Percentiles rank a stretch among this genome's conserved stretches.
These are phyloP conservation scores for Colletotrichum incanum DNA, from an alignment of 2,329 filamentous ascomycete species.

Conservation along the genomic window DNA sequence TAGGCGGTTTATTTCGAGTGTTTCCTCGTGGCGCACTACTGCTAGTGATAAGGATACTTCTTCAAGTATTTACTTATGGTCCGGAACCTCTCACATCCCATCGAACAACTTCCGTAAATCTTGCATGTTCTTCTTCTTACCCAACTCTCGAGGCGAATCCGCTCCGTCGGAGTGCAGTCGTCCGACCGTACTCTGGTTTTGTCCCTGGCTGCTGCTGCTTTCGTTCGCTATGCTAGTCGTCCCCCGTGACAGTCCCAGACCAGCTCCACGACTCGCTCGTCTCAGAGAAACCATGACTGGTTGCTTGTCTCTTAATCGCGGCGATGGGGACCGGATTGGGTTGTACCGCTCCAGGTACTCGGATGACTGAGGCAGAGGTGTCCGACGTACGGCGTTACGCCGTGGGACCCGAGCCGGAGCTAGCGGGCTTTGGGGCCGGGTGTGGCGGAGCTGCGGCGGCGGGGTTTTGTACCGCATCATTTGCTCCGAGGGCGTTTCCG, in stretches of 20 bases:
- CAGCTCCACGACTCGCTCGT: slow-evolving; percentile 10
- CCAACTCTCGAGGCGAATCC: slow-evolving; percentile 23
- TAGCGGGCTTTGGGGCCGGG: slow-evolving; percentile 23
- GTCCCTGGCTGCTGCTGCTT: background rate
- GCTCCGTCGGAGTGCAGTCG: slow-evolving; percentile 26
- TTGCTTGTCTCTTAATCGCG: slow-evolving; percentile 5
- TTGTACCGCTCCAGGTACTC: slow-evolving; percentile 55
- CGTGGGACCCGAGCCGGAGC: background rate
- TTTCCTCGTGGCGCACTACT: slow-evolving; percentile 16
- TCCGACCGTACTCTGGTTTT: background rate
- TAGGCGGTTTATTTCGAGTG: slow-evolving; percentile 24
- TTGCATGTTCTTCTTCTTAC: slow-evolving; percentile 28
- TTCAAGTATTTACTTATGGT: slow-evolving; percentile 2
- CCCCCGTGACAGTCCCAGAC: background rate
- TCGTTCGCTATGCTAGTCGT: background rate
- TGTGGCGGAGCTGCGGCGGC: slow-evolving; percentile 29
- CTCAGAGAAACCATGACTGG: slow-evolving; percentile 22
- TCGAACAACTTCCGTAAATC: slow-evolving; percentile 37
- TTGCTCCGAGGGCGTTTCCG: slow-evolving; percentile 48
- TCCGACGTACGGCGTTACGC: slow-evolving; percentile 13
- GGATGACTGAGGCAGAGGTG: slow-evolving; percentile 48
- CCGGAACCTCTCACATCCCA: slow-evolving; percentile 24
- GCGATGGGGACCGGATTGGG: slow-evolving; percentile 45
- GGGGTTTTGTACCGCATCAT: slow-evolving; percentile 12
- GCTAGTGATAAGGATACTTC: slow-evolving; percentile 23